Base-by-base conservation (phyloP, 2,329 filamentous ascomycete genomes). In the Ceratocystis albifundus region DNA sequence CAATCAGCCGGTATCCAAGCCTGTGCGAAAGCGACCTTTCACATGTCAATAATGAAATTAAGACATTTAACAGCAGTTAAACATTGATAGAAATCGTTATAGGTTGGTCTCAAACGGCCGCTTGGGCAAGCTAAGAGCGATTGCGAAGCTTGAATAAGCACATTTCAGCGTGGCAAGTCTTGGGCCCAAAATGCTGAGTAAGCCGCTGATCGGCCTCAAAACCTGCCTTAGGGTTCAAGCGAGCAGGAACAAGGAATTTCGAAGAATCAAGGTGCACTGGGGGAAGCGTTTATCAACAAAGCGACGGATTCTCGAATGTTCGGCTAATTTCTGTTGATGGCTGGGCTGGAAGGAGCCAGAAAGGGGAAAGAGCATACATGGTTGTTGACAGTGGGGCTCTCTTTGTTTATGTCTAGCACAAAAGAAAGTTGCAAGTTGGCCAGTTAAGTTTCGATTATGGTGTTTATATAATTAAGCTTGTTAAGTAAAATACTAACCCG, bases 291-390 rank as follows among this genome's bases (percentile, higher is more conserved):
- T 6, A 44, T 32, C 41, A 32, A 48, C 20, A 44, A 61, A 50
- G 65, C 65, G 57, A 62, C 17, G 28, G 55, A 66, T 66, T 66
- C 64, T 59, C 55, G 64, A 66, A 66, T 57, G 41, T 66, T 66
- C 64, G 55, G 55, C 46, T 30, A 57, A 57, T 15, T 57, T 57
- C 30, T 57, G 50, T 30, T 57, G 25, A 8, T 57, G 50, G 53
- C 10, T 53, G 15, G 32, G 12, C 17, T 57, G 55, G 55, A 36
- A 36, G 55, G 55, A 36, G 17, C 55, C 25, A 32, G 4, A 36
- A 59, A 28, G 7, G 53, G 28, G 55, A n/a, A 59, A 20, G 55
- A 59, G 12, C 55, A 10, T 5, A 53, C 25, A 8, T n/a, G 3
- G 4, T n/a, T 59, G 55, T 59, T 59, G 32, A 59, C 28, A 32